phyloP scores from a whole-genome alignment of 176 grass and related monocot genomes.

The Paspalum vaginatum region DNA sequence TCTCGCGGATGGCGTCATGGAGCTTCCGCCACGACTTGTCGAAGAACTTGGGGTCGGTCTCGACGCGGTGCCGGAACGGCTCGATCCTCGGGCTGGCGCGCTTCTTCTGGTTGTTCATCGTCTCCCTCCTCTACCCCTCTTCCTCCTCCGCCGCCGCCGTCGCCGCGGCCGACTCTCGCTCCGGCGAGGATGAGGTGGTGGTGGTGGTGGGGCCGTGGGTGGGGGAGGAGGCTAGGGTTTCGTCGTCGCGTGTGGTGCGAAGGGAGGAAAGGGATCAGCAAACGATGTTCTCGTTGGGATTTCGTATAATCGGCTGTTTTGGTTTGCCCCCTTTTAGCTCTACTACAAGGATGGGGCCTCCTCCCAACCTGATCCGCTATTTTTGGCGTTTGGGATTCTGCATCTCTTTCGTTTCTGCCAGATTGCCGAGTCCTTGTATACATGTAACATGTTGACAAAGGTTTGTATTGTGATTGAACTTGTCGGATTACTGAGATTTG shows the following conservation, averaged over 20 bases:
- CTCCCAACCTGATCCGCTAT: background rate
- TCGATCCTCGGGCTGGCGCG: constrained; percentile 59
- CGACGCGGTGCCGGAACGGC: constrained; percentile 79
- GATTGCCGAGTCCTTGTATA: background rate
- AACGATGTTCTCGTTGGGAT: constrained; percentile 10
- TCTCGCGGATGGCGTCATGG: constrained; percentile 89
- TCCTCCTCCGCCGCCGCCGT: background rate
- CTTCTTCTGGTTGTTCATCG: constrained; percentile 51
- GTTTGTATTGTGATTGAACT: background rate
- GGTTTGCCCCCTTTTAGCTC: background rate
- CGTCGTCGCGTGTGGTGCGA: constrained; percentile 11
- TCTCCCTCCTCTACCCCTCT: constrained; percentile 23
- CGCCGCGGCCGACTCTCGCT: background rate
- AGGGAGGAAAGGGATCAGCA: background rate
- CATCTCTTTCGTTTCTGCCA: background rate
- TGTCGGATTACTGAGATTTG: background rate
- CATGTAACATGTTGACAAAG: background rate
- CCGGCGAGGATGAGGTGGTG: constrained; percentile 13
- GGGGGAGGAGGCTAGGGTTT: constrained; percentile 46
- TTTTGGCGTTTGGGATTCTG: background rate
- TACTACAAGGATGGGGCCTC: no score
- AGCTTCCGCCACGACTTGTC: constrained; percentile 85
- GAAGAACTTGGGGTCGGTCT: constrained; percentile 90
- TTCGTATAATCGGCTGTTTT: background rate
- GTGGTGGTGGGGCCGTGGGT: background rate